Conservation (phyloP, 306 rosid genomes). For the Cucurbita maxima region DNA sequence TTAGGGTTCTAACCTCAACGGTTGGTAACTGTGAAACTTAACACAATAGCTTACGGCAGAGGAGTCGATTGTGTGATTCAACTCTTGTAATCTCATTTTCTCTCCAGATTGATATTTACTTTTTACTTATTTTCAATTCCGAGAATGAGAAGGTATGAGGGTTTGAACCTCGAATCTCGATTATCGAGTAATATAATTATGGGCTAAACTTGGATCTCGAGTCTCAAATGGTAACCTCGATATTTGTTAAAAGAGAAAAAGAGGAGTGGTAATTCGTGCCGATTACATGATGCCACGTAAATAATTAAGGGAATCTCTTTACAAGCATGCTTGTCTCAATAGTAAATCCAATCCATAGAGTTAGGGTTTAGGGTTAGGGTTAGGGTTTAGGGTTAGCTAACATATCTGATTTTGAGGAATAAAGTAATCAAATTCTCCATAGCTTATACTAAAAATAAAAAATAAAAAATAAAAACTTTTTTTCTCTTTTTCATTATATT, state of each 20-base stretch:
- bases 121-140: no score
- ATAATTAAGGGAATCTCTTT: background rate
- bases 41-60: no score
- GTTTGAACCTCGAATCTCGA: no score
- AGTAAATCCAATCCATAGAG: background rate
- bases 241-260: background rate
- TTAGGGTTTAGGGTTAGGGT: background rate
- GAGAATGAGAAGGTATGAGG: no score
- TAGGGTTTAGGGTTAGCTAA: background rate
- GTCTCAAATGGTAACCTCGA: background rate
- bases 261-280: background rate
- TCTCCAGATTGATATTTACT: no score
- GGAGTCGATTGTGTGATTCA: no score
- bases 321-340: background rate
- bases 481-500: background rate
- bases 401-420: background rate
- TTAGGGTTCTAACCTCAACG: no score
- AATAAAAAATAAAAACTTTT: background rate
- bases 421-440: background rate
- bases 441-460: background rate
- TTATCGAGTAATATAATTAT: background rate
- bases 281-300: background rate
- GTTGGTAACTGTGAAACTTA: no score
- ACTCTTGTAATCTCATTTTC: no score
- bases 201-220: background rate